Conservation (phyloP, 257 asterid genomes). For the Penstemon davidsonii region DNA sequence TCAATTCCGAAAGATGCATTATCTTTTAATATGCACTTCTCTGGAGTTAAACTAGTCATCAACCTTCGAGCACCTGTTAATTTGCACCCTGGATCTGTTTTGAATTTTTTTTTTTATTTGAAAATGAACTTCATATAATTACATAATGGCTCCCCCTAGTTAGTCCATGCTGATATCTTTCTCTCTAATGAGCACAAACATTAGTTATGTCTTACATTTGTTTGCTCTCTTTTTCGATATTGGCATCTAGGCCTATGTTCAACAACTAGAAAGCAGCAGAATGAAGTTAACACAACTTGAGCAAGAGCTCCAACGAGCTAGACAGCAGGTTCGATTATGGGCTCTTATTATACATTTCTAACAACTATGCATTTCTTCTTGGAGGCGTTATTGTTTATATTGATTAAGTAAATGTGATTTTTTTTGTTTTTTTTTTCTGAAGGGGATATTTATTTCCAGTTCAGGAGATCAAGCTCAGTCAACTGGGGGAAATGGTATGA, state of each 20-base stretch:
- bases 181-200: not conserved
- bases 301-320: conserved; percentile 98
- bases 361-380: conserved; percentile 16
- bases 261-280: conserved; percentile 97
- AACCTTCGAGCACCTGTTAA: too few species aligned
- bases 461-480: conserved; percentile 97
- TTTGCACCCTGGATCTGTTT: conserved; percentile 15
- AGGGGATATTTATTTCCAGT: conserved; percentile 95
- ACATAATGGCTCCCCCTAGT: too few species aligned
- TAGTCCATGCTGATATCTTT: not conserved
- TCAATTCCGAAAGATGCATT: not conserved
- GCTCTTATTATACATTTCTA: conserved; percentile 12
- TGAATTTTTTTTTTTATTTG: not conserved
- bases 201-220: not conserved
- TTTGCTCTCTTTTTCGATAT: conserved; percentile 20
- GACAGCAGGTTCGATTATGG: conserved; percentile 76
- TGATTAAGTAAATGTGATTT: conserved; percentile 30
- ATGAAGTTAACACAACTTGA: conserved; percentile 99
- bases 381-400: not conserved
- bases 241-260: conserved; percentile 84
- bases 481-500: conserved; percentile 83
- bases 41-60: too few species aligned
- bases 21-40: not conserved
- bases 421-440: conserved; percentile 19
- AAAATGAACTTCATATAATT: too few species aligned